phyloP scores from a whole-genome alignment of 108 stramenopile genomes.

The Conticribra weissflogii region DNA sequence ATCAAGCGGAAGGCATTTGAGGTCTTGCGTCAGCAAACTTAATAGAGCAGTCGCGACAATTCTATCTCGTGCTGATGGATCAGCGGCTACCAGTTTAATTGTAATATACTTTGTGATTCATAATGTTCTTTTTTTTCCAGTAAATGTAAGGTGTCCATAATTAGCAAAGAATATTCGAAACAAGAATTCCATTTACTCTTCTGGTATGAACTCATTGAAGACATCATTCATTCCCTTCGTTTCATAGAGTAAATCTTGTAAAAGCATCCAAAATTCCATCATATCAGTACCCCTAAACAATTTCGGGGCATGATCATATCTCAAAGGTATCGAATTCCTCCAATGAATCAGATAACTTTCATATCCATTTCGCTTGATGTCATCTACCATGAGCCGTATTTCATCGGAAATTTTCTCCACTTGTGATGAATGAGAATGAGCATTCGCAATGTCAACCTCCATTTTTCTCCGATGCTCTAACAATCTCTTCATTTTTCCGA shows the following conservation, averaged over 20 bases:
- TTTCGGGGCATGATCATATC: neutral
- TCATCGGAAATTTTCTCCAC: neutral
- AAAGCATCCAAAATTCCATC: neutral
- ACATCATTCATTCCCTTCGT: neutral
- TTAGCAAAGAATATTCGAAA: too few species aligned
- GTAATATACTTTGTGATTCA: too few species aligned
- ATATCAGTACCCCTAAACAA: neutral
- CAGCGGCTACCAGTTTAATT: too few species aligned
- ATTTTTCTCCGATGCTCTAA: neutral
- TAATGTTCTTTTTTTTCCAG: too few species aligned
- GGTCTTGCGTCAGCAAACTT: too few species aligned
- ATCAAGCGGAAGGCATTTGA: slow-evolving; percentile 44
- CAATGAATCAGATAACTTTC: slow-evolving; percentile 13
- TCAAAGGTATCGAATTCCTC: slow-evolving; percentile 8
- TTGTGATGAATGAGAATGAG: too few species aligned
- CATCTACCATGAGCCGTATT: neutral
- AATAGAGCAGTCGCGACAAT: too few species aligned
- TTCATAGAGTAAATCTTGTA: neutral
- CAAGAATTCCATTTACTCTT: too few species aligned
- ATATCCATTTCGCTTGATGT: neutral
- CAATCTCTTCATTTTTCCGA: slow-evolving; percentile 1
- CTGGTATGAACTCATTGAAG: neutral
- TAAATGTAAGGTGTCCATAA: too few species aligned
- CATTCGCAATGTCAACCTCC: slow-evolving; percentile 7
- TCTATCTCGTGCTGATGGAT: too few species aligned